phyloP scores from a whole-genome alignment of 2,329 filamentous ascomycete genomes.

The Trichoderma arundinaceum region DNA sequence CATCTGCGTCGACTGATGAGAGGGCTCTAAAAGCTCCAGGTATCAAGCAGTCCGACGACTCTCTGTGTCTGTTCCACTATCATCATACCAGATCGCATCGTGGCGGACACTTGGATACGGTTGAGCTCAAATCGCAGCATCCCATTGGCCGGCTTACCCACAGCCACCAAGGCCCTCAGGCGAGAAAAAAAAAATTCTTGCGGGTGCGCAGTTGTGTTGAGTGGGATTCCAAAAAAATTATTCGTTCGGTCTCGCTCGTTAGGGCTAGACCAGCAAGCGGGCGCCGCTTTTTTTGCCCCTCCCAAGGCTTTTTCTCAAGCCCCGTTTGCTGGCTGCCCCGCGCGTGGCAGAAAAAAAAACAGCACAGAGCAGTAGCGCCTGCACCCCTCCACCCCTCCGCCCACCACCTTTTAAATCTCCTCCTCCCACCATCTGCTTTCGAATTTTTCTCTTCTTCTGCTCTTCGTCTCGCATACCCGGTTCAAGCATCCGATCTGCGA shows the following conservation, averaged over 20 bases:
- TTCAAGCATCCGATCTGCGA: conserved; percentile 54
- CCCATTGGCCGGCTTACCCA: conserved; percentile 10
- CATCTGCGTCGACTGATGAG: no score
- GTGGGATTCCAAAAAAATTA: neutral
- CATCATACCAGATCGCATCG: conserved; percentile 25
- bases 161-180: conserved; percentile 20
- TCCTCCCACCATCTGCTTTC: conserved; percentile 47
- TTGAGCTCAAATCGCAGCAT: conserved; percentile 13
- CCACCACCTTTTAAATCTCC: conserved; percentile 47
- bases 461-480: conserved; percentile 53
- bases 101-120: conserved; percentile 9
- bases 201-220: conserved; percentile 18
- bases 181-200: conserved; percentile 27
- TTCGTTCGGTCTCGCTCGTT: conserved; percentile 38
- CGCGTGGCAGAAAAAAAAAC: conserved; percentile 23
- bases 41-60: neutral
- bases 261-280: conserved; percentile 41
- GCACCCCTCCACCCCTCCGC: conserved; percentile 37
- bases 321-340: conserved; percentile 37
- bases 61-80: neutral
- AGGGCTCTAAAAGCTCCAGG: no score
- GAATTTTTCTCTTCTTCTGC: conserved; percentile 46
- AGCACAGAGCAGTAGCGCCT: conserved; percentile 36
- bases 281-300: conserved; percentile 28
- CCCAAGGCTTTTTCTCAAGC: conserved; percentile 16